Base-by-base conservation (phyloP, 2,329 filamentous ascomycete genomes). In the Coniochaeta ligniaria region DNA sequence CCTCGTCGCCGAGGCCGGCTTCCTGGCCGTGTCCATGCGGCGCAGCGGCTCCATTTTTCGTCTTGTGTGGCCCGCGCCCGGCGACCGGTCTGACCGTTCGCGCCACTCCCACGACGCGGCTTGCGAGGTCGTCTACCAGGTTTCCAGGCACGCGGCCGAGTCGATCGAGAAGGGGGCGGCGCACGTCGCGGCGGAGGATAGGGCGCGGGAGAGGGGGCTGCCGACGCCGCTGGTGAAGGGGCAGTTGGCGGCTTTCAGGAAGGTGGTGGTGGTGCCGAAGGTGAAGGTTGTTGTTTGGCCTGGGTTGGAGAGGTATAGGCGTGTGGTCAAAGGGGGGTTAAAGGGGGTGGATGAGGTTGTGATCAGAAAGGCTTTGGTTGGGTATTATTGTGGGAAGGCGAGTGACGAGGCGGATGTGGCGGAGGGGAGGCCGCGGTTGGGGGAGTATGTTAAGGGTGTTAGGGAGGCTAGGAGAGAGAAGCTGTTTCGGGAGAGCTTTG, bases 1-100 rank as follows among this genome's bases (percentile, higher is more conserved):
- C 45, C 66, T 74, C 31, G 66, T 74, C 2, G 65, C 72, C 11
- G 58, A 72, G 24, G 70, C 73, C 0, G 72, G 64, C 1, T 72
- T 67, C 56, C 63, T 73, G 3, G 67, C 69, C 35, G 62, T 74
- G 50, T 66, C 64, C 60, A 71, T 71, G 64, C 67, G 68, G 14
- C 62, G 66, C 45, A 72, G 71, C 1, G 33, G 56, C 16, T 66
- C 68, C 50, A 69, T 74, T 60, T 74, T 74, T 62, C 65, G 66
- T 54, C 61, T 73, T 41, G 63, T 64, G 0, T 68, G 66, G 20
- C 70, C 73, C 0, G 28, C 64, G 17, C 67, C 66, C 1, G 73
- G 72, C 33, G 62, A 68, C 59, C 35, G 55, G 9, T 70, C 68
- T 11, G 38, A 41, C 64, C 66, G 67, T 36, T 16, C 14, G 22